Conservation (phyloP, 1,139 yeast species). For the Debaryomycetaceae sp. region DNA sequence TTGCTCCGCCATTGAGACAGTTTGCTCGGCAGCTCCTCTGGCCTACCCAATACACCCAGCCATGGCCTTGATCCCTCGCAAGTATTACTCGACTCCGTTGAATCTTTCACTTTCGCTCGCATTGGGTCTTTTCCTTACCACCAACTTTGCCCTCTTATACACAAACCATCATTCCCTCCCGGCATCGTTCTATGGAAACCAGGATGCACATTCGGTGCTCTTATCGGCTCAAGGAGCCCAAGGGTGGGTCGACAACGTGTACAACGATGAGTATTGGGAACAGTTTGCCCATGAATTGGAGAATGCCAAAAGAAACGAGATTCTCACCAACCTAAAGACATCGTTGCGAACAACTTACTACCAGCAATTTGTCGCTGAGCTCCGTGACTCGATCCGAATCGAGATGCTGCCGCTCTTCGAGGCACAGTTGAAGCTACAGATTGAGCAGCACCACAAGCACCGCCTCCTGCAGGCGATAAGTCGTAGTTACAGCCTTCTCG, state of each 20-base stretch:
- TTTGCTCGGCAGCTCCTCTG: too few relatives aligned
- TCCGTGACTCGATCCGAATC: slow-evolving; percentile 10
- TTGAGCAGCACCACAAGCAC: slow-evolving; percentile 17
- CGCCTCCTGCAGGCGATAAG: slow-evolving; percentile 16
- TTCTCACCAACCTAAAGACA: slow-evolving; percentile 14
- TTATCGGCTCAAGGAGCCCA: too few relatives aligned
- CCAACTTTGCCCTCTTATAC: slow-evolving; percentile 1
- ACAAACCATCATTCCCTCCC: slow-evolving; percentile 6
- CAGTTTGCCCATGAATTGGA: slow-evolving; percentile 12
- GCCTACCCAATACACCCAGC: too few relatives aligned
- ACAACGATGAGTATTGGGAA: slow-evolving; percentile 8
- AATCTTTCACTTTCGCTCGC: too few relatives aligned
- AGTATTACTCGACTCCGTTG: too few relatives aligned
- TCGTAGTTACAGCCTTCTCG: slow-evolving; percentile 18
- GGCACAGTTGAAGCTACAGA: slow-evolving; percentile 14
- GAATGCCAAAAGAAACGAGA: slow-evolving; percentile 15
- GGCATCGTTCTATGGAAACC: not conserved
- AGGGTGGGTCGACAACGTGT: slow-evolving; percentile 7
- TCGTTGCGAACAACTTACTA: slow-evolving; percentile 13
- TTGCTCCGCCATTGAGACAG: too few relatives aligned
- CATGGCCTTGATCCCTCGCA: too few relatives aligned
- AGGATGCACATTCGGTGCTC: too few relatives aligned
- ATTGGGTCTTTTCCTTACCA: slow-evolving; percentile 1
- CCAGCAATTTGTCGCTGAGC: slow-evolving; percentile 13
- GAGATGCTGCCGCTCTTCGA: slow-evolving; percentile 15